These are phyloP conservation scores for Penicillium sp. DNA, from an alignment of 2,329 filamentous ascomycete genomes.

Conservation along the genomic window DNA sequence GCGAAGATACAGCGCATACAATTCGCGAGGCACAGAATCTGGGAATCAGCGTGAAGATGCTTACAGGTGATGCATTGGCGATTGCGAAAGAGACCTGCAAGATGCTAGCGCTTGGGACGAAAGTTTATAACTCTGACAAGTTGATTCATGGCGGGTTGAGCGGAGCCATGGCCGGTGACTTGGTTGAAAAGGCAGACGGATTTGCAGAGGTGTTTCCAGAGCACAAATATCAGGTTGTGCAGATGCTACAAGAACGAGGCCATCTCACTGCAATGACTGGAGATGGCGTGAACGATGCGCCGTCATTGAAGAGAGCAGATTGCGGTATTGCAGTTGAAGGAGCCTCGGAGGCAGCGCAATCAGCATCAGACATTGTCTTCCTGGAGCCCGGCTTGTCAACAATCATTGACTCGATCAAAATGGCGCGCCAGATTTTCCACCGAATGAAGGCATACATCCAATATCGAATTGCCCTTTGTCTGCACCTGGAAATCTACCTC, in stretches of 20 bases:
- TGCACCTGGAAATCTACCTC: conserved; percentile 77
- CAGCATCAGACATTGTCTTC: conserved; percentile 76
- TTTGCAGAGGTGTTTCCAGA: conserved; percentile 77
- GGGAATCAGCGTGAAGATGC: conserved; percentile 79
- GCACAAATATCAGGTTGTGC: conserved; percentile 77
- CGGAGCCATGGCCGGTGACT: conserved; percentile 74
- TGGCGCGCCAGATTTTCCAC: conserved; percentile 75
- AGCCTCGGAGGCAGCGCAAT: conserved; percentile 73
- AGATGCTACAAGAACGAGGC: conserved; percentile 75
- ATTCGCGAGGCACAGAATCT: conserved; percentile 76
- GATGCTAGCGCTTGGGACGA: conserved; percentile 77
- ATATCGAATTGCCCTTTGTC: conserved; percentile 76
- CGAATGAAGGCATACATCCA: conserved; percentile 80
- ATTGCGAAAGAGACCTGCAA: conserved; percentile 84
- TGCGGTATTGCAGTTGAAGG: conserved; percentile 77
- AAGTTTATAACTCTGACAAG: conserved; percentile 80
- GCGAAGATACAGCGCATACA: conserved; percentile 78
- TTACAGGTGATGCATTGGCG: conserved; percentile 78
- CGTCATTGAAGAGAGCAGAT: conserved; percentile 74
- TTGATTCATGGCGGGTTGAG: conserved; percentile 76
- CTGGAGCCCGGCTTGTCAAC: conserved; percentile 72
- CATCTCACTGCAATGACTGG: conserved; percentile 77
- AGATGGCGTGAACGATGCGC: conserved; percentile 76
- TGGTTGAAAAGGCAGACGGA: conserved; percentile 75
- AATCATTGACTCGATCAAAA: conserved; percentile 75